Evolutionary conservation across 305 asterid species (phyloP).

Genomic region (Caryopteris hybrid): DNA sequence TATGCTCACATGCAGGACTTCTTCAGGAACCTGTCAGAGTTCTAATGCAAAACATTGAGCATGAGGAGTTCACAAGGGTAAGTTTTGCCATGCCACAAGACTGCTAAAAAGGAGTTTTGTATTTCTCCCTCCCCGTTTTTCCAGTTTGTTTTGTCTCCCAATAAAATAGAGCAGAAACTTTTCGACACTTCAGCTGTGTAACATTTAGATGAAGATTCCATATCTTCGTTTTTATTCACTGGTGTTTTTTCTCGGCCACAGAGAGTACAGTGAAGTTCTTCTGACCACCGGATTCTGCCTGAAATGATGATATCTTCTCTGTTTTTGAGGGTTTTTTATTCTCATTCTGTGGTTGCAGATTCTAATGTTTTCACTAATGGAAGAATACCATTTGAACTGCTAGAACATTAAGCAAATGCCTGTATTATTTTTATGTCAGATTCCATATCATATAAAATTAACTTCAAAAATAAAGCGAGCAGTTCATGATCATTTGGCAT

Average conservation of each 20-base stretch:
- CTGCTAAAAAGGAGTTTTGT: not conserved
- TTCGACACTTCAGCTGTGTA: not conserved
- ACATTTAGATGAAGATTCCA: not conserved
- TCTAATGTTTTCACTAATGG: not conserved
- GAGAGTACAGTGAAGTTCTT: not conserved
- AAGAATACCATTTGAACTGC: not conserved
- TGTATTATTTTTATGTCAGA: not conserved
- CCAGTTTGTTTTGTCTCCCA: not conserved
- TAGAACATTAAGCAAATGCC: not conserved
- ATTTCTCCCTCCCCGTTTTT: not conserved
- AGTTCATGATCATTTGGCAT: not conserved
- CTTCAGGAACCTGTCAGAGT: conserved; percentile 75
- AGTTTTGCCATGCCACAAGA: conserved; percentile 12
- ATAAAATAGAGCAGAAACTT: not conserved
- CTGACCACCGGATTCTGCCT: not conserved
- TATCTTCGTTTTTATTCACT: not conserved
- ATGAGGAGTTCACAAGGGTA: conserved; percentile 72
- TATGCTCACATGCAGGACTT: conserved; percentile 52
- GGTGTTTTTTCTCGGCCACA: not conserved
- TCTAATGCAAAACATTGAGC: conserved; percentile 76
- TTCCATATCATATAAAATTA: not conserved
- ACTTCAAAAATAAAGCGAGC: not conserved
- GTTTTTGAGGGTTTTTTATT: not conserved
- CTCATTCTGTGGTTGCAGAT: not conserved
- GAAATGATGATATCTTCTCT: not conserved